Conservation (phyloP, 306 rosid genomes). For the Rosa rugosa region DNA sequence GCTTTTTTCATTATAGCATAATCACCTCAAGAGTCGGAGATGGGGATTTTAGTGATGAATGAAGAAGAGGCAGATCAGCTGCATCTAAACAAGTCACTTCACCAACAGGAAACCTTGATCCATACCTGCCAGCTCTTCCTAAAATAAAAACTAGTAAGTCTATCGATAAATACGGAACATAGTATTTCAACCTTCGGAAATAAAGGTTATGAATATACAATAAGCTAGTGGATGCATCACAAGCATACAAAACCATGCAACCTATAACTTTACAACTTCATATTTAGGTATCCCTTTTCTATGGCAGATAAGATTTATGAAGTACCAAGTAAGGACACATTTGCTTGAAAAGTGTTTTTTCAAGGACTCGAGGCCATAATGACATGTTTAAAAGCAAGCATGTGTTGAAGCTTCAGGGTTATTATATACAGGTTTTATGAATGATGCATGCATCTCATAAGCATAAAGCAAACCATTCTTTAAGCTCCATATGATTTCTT, state of each 20-base stretch:
- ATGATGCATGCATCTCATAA: not conserved
- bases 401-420: not conserved
- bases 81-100: slow-evolving; percentile 80
- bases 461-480: not conserved
- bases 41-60: slow-evolving; percentile 65
- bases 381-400: not conserved
- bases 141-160: slow-evolving; percentile 38
- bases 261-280: not conserved
- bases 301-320: not conserved
- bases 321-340: not conserved
- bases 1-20: slow-evolving; percentile 12
- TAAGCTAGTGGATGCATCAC: not conserved
- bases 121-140: slow-evolving; percentile 99
- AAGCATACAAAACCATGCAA: not conserved
- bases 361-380: not conserved
- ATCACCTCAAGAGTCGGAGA: slow-evolving; percentile 82
- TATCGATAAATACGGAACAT: slow-evolving; percentile 12
- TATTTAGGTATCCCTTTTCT: not conserved
- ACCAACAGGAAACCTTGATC: slow-evolving; percentile 77
- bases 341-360: not conserved
- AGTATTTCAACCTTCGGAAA: slow-evolving; percentile 10
- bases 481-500: not conserved
- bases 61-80: slow-evolving; percentile 74
- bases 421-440: not conserved
- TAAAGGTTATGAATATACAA: not conserved